phyloP scores from a whole-genome alignment of 768 basidiomycete species.

The Gymnopilus junonius region DNA sequence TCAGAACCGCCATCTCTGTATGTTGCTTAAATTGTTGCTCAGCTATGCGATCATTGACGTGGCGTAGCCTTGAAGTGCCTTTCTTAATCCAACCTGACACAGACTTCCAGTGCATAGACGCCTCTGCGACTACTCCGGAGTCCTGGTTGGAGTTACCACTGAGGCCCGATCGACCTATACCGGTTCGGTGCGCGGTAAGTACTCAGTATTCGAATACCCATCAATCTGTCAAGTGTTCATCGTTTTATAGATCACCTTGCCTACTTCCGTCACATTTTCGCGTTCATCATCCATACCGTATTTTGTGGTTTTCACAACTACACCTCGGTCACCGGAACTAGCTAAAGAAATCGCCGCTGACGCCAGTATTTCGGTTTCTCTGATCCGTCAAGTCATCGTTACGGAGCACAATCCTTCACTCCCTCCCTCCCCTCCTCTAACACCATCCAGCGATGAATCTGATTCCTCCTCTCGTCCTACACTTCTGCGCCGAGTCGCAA shows the following conservation, averaged over 20 bases:
- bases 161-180: constrained; percentile 61
- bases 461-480: constrained; percentile 31
- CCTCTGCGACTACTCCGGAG: constrained; percentile 42
- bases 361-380: constrained; percentile 70
- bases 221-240: neutral
- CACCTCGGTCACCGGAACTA: constrained; percentile 53
- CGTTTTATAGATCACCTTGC: constrained; percentile 60
- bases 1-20: constrained; percentile 52
- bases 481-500: constrained; percentile 40
- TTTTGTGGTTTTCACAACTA: constrained; percentile 75
- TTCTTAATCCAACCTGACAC: constrained; percentile 62
- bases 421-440: constrained; percentile 53
- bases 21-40: constrained; percentile 27
- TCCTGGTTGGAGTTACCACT: constrained; percentile 76
- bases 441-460: constrained; percentile 54
- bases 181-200: constrained; percentile 71
- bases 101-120: constrained; percentile 64
- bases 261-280: constrained; percentile 62
- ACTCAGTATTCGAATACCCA: constrained; percentile 4
- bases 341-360: constrained; percentile 71
- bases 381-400: constrained; percentile 63
- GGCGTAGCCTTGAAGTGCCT: constrained; percentile 55
- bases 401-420: constrained; percentile 41
- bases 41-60: constrained; percentile 35
- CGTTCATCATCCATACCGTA: constrained; percentile 68